A percentile compares a stretch with the other conserved stretches of the same genome.
phyloP scores from a whole-genome alignment of 2,329 filamentous ascomycete species.

The Nannizziopsis arthrosporioides region DNA sequence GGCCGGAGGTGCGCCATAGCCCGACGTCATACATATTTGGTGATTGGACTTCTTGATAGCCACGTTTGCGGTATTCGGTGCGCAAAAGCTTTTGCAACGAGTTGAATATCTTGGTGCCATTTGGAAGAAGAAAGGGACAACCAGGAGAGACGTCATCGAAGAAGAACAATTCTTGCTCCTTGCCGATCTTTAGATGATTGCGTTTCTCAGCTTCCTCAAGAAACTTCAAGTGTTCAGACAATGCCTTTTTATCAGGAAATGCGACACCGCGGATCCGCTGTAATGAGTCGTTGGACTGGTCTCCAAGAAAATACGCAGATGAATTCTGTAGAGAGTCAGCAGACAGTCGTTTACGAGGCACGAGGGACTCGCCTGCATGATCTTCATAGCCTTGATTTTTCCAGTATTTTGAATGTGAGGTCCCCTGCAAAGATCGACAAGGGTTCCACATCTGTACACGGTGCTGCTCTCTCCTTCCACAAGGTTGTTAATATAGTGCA shows the following conservation, averaged over 20 bases:
- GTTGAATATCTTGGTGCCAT: constrained; percentile 89
- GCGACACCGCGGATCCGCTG: constrained; percentile 95
- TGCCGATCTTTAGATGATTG: constrained; percentile 86
- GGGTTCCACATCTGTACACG: constrained; percentile 83
- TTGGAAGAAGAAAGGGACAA: constrained; percentile 81
- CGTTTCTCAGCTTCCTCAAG: constrained; percentile 96
- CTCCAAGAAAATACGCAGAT: constrained; percentile 84
- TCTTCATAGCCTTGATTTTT: constrained; percentile 85
- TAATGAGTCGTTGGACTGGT: constrained; percentile 84
- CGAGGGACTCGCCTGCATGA: constrained; percentile 55
- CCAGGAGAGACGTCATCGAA: constrained; percentile 92
- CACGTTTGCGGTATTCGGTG: constrained; percentile 81
- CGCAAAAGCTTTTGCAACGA: constrained; percentile 70
- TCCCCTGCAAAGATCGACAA: constrained; percentile 91
- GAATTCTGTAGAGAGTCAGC: constrained; percentile 44
- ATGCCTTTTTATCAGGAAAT: constrained; percentile 91
- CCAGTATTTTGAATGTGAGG: constrained; percentile 90
- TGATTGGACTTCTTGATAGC: constrained; percentile 88
- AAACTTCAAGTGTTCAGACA: constrained; percentile 88
- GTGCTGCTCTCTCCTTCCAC: constrained; percentile 87
- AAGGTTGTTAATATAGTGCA: constrained; percentile 91
- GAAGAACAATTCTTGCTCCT: constrained; percentile 94
- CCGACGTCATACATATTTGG: constrained; percentile 94
- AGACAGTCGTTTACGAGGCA: neutral
- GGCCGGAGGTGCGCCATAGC: constrained; percentile 88